These are phyloP conservation scores for Candida nanaspora DNA, from an alignment of 805 yeast species.

Conservation along the genomic window DNA sequence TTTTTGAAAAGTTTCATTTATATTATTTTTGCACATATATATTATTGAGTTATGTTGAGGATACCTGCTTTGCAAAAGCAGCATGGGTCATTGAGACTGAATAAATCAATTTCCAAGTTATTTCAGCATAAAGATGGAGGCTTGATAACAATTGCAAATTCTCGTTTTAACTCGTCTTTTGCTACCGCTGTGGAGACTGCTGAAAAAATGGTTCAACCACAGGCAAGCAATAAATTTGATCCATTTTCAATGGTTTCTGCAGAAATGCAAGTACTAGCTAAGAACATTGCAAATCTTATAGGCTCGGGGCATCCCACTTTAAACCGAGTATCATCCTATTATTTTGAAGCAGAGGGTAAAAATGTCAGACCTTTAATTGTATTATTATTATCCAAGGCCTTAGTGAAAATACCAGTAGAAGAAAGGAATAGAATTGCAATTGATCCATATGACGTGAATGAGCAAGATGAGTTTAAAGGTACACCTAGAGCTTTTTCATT, in stretches of 20 bases:
- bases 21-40: no score
- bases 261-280: constrained; percentile 87
- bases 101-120: no score
- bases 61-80: no score
- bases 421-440: constrained; percentile 59
- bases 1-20: no score
- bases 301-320: constrained; percentile 94
- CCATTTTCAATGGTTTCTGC: constrained; percentile 88
- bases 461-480: constrained; percentile 55
- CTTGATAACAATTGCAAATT: no score
- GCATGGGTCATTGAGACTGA: no score
- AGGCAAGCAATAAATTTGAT: constrained; percentile 48
- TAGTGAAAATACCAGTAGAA: constrained; percentile 63
- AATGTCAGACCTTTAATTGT: constrained; percentile 91
- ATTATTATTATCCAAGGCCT: constrained; percentile 71
- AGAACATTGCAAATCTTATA: constrained; percentile 75
- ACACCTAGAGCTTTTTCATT: constrained; percentile 46
- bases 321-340: constrained; percentile 87
- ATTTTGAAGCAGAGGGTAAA: constrained; percentile 94
- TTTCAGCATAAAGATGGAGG: no score
- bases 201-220: constrained; percentile 66
- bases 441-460: constrained; percentile 59
- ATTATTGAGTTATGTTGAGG: no score
- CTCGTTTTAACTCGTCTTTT: constrained; percentile 26
- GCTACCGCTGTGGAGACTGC: constrained; percentile 63